Percentiles rank a stretch among this genome's conserved stretches.
These are phyloP conservation scores for Condylostoma magnum DNA, from an alignment of 169 alveolate genomes.

Conservation along the genomic window DNA sequence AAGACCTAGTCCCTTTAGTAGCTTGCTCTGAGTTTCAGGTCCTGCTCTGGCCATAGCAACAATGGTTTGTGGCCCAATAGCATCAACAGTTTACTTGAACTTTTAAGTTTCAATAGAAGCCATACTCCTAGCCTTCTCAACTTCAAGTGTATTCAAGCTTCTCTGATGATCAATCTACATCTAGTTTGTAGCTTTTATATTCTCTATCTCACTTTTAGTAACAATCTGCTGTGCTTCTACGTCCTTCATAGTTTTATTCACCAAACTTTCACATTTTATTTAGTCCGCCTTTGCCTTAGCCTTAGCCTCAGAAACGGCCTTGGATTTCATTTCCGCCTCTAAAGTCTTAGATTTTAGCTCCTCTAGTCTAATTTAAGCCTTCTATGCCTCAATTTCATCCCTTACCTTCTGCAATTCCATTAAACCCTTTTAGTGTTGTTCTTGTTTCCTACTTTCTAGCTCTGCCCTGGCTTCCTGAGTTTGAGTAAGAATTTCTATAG, in stretches of 20 bases:
- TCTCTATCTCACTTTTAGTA: conserved; percentile 35
- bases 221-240: conserved; percentile 35
- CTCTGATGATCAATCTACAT: conserved; percentile 34
- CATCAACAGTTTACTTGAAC: conserved; percentile 45
- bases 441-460: conserved; percentile 35
- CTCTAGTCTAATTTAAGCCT: conserved; percentile 20
- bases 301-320: conserved; percentile 52
- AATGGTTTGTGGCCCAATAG: conserved; percentile 64
- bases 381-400: conserved; percentile 33
- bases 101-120: conserved; percentile 57
- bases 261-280: conserved; percentile 40
- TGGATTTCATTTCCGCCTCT: conserved; percentile 36
- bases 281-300: conserved; percentile 48
- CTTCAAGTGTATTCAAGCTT: conserved; percentile 35
- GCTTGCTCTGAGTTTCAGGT: conserved; percentile 62
- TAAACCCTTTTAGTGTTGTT: conserved; percentile 33
- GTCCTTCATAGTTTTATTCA: conserved; percentile 28
- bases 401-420: conserved; percentile 35
- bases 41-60: conserved; percentile 74
- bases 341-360: conserved; percentile 37
- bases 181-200: conserved; percentile 4
- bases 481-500: conserved; percentile 54
- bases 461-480: conserved; percentile 42
- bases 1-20: conserved; percentile 61
- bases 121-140: conserved; percentile 40